Percentiles rank a stretch among this genome's conserved stretches.
Conservation (phyloP, 75 land plant species). For the Selaginella moellendorffii region DNA sequence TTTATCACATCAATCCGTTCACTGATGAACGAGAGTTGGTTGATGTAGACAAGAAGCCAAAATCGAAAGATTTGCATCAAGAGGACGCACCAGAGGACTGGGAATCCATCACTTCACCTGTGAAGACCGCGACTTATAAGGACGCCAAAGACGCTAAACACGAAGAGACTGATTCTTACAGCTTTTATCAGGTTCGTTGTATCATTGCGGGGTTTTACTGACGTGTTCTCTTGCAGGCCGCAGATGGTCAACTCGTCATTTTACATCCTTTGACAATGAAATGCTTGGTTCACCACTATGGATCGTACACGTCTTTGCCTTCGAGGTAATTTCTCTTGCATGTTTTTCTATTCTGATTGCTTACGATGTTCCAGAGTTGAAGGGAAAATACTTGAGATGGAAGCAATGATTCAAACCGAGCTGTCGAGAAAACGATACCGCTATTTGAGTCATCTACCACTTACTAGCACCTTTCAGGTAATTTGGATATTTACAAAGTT, state of each 20-base stretch:
- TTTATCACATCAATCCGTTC: not conserved
- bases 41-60: too few relatives aligned
- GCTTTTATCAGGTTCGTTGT: not conserved
- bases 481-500: not conserved
- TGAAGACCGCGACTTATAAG: not conserved
- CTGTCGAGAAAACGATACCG: slow-evolving; percentile 73
- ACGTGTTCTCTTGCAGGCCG: slow-evolving; percentile 29
- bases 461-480: slow-evolving; percentile 84
- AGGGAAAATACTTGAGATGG: slow-evolving; percentile 52
- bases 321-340: slow-evolving; percentile 41
- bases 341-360: not conserved
- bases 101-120: not conserved
- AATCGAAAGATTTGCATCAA: not conserved
- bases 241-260: slow-evolving; percentile 80
- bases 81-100: not conserved
- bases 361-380: slow-evolving; percentile 15
- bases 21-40: not conserved
- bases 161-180: not conserved
- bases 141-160: too few relatives aligned
- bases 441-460: slow-evolving; percentile 76
- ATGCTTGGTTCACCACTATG: slow-evolving; percentile 80
- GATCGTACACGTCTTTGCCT: slow-evolving; percentile 51
- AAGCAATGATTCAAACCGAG: slow-evolving; percentile 72
- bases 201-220: not conserved
- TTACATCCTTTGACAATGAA: slow-evolving; percentile 92